phyloP scores from a whole-genome alignment of 164 flowering plant species.

The Kingdonia uniflora region DNA sequence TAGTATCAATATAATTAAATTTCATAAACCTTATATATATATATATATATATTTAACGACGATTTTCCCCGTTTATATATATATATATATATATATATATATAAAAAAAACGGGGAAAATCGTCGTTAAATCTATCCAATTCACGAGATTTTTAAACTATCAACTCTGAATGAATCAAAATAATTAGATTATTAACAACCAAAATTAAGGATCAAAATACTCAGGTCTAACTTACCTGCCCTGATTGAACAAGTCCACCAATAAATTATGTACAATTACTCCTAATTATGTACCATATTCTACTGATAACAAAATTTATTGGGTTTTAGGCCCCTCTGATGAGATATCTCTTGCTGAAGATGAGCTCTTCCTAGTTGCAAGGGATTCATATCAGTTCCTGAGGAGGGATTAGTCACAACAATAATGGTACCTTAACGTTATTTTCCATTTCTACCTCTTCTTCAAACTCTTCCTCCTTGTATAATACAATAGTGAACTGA shows the following conservation, averaged over 20 bases:
- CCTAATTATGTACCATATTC: constrained; percentile 4
- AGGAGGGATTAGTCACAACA: constrained; percentile 12
- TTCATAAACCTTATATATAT: too few relatives aligned
- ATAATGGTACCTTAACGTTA: constrained; percentile 53
- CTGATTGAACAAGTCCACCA: constrained; percentile 1
- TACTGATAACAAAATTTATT: constrained; percentile 5
- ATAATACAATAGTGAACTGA: constrained; percentile 64
- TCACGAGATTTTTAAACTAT: too few relatives aligned
- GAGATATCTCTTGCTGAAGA: constrained; percentile 28
- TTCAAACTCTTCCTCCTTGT: constrained; percentile 61
- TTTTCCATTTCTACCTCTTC: constrained; percentile 61
- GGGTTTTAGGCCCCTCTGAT: constrained; percentile 20
- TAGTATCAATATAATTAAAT: too few relatives aligned
- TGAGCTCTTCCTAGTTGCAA: constrained; percentile 10
- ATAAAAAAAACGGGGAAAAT: too few relatives aligned
- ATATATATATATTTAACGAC: too few relatives aligned
- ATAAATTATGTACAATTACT: constrained; percentile 3
- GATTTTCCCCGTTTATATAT: too few relatives aligned
- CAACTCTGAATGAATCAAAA: background rate
- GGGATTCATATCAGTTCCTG: constrained; percentile 29
- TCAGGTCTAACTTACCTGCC: constrained; percentile 11
- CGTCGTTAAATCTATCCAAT: too few relatives aligned
- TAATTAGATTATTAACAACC: too few relatives aligned
- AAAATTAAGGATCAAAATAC: constrained; percentile 12
- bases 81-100: too few relatives aligned